Evolutionary conservation across 495 filamentous ascomycete genomes (phyloP).

Genomic region (Daldinia caldariorum): DNA sequence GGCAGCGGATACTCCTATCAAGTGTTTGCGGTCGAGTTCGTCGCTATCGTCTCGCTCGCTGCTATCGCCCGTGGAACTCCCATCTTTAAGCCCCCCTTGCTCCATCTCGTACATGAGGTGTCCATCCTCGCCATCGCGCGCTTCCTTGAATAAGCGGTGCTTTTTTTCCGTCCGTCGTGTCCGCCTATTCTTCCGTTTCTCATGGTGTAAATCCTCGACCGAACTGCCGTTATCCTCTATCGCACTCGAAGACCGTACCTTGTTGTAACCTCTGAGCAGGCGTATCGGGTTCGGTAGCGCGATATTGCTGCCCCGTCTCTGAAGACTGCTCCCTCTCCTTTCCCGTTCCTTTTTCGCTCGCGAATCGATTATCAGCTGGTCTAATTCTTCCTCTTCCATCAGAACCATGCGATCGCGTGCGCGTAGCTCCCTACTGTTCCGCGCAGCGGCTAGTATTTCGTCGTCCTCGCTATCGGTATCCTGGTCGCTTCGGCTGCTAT

Average conservation of each 20-base stretch:
- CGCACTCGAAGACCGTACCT: constrained; percentile 48
- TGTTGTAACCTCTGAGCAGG: constrained; percentile 51
- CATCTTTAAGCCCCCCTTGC: constrained; percentile 76
- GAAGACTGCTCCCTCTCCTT: constrained; percentile 58
- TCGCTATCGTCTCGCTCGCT: constrained; percentile 65
- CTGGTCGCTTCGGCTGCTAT: constrained; percentile 73
- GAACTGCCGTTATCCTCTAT: constrained; percentile 44
- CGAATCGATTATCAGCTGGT: constrained; percentile 71
- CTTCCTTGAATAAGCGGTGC: constrained; percentile 58
- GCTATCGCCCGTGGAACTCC: constrained; percentile 63
- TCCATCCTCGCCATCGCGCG: constrained; percentile 71
- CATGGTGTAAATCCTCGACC: constrained; percentile 52
- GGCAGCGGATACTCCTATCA: constrained; percentile 55
- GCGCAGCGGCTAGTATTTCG: constrained; percentile 67
- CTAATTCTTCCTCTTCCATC: constrained; percentile 88
- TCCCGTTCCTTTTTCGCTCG: constrained; percentile 59
- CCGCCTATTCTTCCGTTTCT: constrained; percentile 60
- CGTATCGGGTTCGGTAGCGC: constrained; percentile 59
- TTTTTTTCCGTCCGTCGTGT: constrained; percentile 58
- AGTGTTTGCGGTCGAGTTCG: constrained; percentile 60
- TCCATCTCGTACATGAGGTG: constrained; percentile 91
- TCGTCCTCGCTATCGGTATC: constrained; percentile 83
- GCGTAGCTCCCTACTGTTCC: constrained; percentile 75
- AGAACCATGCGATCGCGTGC: constrained; percentile 80
- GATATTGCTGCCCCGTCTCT: constrained; percentile 59